Conservation (phyloP, 2,329 filamentous ascomycete species). For the Alternaria ethzedia region DNA sequence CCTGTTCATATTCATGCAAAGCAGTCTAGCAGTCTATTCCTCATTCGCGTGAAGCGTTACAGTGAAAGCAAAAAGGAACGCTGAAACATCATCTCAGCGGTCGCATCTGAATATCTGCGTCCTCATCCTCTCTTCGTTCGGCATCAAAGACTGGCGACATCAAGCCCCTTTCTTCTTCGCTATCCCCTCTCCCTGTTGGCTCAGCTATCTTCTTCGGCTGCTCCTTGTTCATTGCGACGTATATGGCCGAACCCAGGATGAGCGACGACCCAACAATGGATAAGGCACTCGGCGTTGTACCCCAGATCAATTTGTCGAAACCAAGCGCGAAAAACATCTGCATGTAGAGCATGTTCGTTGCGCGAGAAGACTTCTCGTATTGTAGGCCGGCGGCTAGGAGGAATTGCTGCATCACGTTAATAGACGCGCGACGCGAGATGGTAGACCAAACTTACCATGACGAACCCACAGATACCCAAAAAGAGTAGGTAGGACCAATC, state of each 20-base stretch:
- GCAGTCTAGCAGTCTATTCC: not conserved
- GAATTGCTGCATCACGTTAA: slow-evolving; percentile 64
- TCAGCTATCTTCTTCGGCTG: slow-evolving; percentile 28
- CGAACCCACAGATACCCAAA: slow-evolving; percentile 76
- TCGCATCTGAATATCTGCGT: slow-evolving; percentile 26
- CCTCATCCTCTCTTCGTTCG: slow-evolving; percentile 16
- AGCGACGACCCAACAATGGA: slow-evolving; percentile 67
- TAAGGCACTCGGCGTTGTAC: slow-evolving; percentile 62
- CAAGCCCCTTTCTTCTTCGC: slow-evolving; percentile 45
- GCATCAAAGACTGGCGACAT: slow-evolving; percentile 27
- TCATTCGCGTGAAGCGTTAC: too few relatives aligned
- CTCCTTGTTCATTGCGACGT: slow-evolving; percentile 65
- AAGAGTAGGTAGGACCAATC: slow-evolving; percentile 73
- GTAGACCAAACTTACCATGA: slow-evolving; percentile 59
- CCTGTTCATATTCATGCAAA: not conserved
- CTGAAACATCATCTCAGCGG: slow-evolving; percentile 15
- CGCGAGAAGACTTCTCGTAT: slow-evolving; percentile 69
- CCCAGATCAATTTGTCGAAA: slow-evolving; percentile 69
- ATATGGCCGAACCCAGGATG: slow-evolving; percentile 70
- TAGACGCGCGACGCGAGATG: not conserved
- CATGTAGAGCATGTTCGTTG: slow-evolving; percentile 72
- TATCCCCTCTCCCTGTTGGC: slow-evolving; percentile 15
- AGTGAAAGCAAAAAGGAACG: too few relatives aligned
- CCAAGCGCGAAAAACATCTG: slow-evolving; percentile 73
- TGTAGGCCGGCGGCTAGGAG: slow-evolving; percentile 79